Evolutionary conservation across 306 rosid species (phyloP).

Genomic region (Mimosa pudica): DNA sequence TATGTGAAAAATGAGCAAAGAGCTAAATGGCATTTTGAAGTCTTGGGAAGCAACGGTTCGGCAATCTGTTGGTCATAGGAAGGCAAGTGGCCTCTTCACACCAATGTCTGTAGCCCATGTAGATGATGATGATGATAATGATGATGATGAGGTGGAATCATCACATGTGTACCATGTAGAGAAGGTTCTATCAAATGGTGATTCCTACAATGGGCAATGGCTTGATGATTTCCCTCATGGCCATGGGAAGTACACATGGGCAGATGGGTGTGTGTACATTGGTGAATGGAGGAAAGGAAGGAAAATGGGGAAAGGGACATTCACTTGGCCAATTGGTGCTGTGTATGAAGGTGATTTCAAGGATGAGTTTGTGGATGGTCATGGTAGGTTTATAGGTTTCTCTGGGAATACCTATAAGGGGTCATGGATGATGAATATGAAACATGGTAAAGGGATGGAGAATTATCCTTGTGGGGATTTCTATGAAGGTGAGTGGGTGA

Average conservation of each 20-base stretch:
- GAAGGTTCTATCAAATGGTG: constrained; percentile 66
- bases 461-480: constrained; percentile 78
- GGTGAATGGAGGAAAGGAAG: constrained; percentile 85
- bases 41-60: constrained; percentile 71
- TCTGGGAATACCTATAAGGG: constrained; percentile 80
- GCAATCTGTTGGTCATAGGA: constrained; percentile 63
- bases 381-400: constrained; percentile 73
- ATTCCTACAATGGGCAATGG: constrained; percentile 83
- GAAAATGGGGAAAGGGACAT: constrained; percentile 70
- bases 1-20: constrained; percentile 71
- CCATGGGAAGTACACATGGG: constrained; percentile 79
- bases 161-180: constrained; percentile 52
- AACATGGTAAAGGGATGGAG: constrained; percentile 71
- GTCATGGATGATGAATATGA: constrained; percentile 77
- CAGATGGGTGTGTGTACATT: constrained; percentile 87
- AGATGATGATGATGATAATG: constrained; percentile 82
- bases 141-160: constrained; percentile 54
- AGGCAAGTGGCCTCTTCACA: constrained; percentile 58
- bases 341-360: constrained; percentile 89
- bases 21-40: constrained; percentile 55
- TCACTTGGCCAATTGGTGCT: constrained; percentile 96
- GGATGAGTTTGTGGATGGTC: constrained; percentile 72
- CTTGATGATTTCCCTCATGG: constrained; percentile 63
- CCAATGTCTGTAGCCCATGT: constrained; percentile 88
- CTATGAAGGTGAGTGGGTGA: constrained; percentile 91